Evolutionary conservation across 371 early-diverging fungal species (phyloP).

Genomic region (Massospora cicadina): DNA sequence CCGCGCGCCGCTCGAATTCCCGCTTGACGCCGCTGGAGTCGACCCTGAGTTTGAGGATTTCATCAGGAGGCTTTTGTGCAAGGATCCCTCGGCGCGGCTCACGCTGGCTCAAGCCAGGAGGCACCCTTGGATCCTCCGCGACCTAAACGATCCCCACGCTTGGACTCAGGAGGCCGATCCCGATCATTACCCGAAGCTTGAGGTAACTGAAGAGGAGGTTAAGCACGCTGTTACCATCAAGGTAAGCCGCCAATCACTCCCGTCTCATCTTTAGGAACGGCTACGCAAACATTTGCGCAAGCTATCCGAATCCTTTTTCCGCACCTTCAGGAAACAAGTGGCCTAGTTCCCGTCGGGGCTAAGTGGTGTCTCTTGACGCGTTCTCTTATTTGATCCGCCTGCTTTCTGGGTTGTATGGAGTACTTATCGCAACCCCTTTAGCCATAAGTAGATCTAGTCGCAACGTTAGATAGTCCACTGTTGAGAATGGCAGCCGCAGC

Average conservation of each 20-base stretch:
- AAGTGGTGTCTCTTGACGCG: too few relatives aligned
- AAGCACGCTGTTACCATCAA: constrained; percentile 31
- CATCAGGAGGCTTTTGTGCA: constrained; percentile 49
- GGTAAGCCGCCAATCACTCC: constrained; percentile 16
- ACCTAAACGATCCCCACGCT: constrained; percentile 33
- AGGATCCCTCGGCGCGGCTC: constrained; percentile 67
- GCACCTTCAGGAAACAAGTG: constrained; percentile 7
- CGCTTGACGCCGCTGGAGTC: constrained; percentile 23
- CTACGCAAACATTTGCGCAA: constrained; percentile 29
- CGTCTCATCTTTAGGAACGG: constrained; percentile 15
- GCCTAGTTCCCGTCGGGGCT: too few relatives aligned
- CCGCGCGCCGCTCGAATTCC: constrained; percentile 37
- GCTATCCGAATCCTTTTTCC: constrained; percentile 29
- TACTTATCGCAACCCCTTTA: too few relatives aligned
- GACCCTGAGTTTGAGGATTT: constrained; percentile 34
- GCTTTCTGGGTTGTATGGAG: too few relatives aligned
- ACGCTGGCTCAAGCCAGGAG: constrained; percentile 65
- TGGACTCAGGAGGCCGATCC: constrained; percentile 51
- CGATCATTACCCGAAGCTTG: constrained; percentile 25
- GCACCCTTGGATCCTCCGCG: constrained; percentile 77
- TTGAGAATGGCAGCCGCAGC: too few relatives aligned
- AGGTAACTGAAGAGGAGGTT: constrained; percentile 53
- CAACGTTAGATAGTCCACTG: too few relatives aligned
- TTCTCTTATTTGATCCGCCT: too few relatives aligned
- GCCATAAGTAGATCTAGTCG: too few relatives aligned